phyloP scores from a whole-genome alignment of 2,329 filamentous ascomycete species.

The Aspergillus sp. region DNA sequence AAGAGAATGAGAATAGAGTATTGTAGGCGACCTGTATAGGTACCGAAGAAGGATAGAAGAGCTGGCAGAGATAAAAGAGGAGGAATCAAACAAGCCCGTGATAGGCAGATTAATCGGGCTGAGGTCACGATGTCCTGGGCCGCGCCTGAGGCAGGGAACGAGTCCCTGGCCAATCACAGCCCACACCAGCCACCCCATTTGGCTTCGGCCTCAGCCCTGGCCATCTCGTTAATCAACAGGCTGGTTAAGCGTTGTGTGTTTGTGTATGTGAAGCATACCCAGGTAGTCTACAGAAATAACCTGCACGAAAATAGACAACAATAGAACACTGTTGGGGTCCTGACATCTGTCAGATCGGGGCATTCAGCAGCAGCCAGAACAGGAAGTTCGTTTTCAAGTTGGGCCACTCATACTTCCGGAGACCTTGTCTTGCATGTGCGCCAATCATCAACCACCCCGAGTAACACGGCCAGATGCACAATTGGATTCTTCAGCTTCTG shows the following conservation, averaged over 20 bases:
- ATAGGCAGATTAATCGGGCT: slow-evolving; percentile 13
- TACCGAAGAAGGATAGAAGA: not conserved
- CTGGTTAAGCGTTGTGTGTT: not conserved
- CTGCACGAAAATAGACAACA: not conserved
- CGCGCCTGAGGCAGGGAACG: slow-evolving; percentile 14
- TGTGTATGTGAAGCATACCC: not conserved
- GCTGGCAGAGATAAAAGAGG: slow-evolving; percentile 5
- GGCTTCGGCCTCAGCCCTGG: not conserved
- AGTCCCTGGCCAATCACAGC: slow-evolving; percentile 13
- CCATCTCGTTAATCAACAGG: not conserved
- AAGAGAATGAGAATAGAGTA: not conserved
- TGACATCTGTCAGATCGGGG: not conserved
- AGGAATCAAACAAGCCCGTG: not conserved
- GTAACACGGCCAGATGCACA: not conserved
- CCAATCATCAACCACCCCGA: not conserved
- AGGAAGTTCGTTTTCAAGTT: not conserved
- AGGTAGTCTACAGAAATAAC: not conserved
- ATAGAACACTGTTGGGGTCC: not conserved
- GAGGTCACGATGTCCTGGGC: slow-evolving; percentile 4
- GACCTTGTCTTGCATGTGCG: not conserved
- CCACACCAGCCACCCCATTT: slow-evolving; percentile 17
- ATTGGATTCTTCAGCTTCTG: not conserved
- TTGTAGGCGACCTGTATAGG: not conserved
- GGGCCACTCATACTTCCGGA: not conserved
- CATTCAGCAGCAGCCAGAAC: not conserved